These are phyloP conservation scores for Dipteronia sinensis DNA, from an alignment of 345 rosid genomes.

Conservation along the genomic window DNA sequence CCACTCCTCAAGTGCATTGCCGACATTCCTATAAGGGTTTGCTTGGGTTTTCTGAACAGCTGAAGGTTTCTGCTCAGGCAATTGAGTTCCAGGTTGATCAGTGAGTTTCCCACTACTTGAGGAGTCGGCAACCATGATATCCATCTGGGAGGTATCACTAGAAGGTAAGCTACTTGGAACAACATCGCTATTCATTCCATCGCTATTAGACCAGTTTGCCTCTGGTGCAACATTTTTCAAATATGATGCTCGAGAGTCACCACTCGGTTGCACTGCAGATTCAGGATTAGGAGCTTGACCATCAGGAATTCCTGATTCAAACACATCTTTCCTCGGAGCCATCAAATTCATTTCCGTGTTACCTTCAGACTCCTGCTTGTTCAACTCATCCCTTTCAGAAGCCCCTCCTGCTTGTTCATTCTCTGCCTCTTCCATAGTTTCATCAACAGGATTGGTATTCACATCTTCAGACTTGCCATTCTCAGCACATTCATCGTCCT, in stretches of 20 bases:
- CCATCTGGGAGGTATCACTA: slow-evolving; percentile 50
- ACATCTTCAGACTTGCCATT: slow-evolving; percentile 43
- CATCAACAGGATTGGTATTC: slow-evolving; percentile 42
- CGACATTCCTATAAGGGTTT: slow-evolving; percentile 80
- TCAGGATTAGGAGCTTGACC: slow-evolving; percentile 49
- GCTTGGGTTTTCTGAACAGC: slow-evolving; percentile 50
- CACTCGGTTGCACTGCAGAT: slow-evolving; percentile 56
- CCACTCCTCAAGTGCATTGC: slow-evolving; percentile 93
- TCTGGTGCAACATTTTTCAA: slow-evolving; percentile 51
- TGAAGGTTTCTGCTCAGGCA: slow-evolving; percentile 48
- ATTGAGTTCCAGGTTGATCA: slow-evolving; percentile 41
- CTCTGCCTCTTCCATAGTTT: slow-evolving; percentile 43
- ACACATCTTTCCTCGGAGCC: slow-evolving; percentile 36
- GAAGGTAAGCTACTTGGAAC: slow-evolving; percentile 56
- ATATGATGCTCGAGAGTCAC: slow-evolving; percentile 43
- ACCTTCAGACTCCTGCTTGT: slow-evolving; percentile 40
- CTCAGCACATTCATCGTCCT: slow-evolving; percentile 45
- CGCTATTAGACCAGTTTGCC: slow-evolving; percentile 43
- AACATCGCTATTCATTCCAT: slow-evolving; percentile 43
- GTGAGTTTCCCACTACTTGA: slow-evolving; percentile 54
- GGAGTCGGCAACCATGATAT: slow-evolving; percentile 46
- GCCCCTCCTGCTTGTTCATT: slow-evolving; percentile 41
- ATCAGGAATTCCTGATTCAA: slow-evolving; percentile 43
- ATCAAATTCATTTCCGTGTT: slow-evolving; percentile 38
- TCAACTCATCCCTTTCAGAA: slow-evolving; percentile 44